Evolutionary conservation across 2,329 filamentous ascomycete genomes (phyloP), one percentile per base, ranked within the genome.

Genomic region (Pseudogymnoascus sp.): DNA sequence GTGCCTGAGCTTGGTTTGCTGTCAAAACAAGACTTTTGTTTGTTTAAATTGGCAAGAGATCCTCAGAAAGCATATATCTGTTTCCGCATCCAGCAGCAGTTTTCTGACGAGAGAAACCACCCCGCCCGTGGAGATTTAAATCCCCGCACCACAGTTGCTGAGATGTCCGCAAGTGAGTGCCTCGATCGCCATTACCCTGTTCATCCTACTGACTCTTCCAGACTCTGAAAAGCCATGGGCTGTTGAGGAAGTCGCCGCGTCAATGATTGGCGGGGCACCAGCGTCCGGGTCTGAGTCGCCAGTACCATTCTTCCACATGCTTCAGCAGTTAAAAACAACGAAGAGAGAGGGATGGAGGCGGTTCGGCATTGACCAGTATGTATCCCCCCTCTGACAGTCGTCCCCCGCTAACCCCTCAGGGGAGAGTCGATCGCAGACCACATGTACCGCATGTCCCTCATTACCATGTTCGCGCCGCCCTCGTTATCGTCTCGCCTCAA

Each of bases 371-470:
- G 69, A 77, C 1, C 76, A 80, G 84, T 86, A 73, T 46, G 72
- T 59, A 1, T 59, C 44, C 46, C 15, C 13, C 26, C 46, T 33
- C 5, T 4, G 37, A 21, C 4, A 29, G n/a, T 29, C 2, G 1
- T 50, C 42, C 35, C n/a, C 42, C 33, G 62, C 60, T 66, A 26
- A 77, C 31, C 38, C 13, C 19, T 17, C 66, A 87, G 83, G 64
- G 89, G 91, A 74, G 95, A 99, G 77, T 96, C 91, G 1, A 97
- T 99, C 73, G 84, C 91, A 62, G 95, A 99, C 78, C 95, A 99
- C 82, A 99, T 99, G 95, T 99, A 97, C 78, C 92, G 95, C 77
- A 99, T 99, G 95, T 91, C 93, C 60, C 84, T 99, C 69, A 91
- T 99, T 75, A 92, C 91, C 67, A 90, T 99, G 87, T 85, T 97